Percentiles rank a stretch among this genome's conserved stretches.
These are phyloP conservation scores for Neophaeococcomyces aloes DNA, from an alignment of 2,329 filamentous ascomycete genomes.

Conservation along the genomic window DNA sequence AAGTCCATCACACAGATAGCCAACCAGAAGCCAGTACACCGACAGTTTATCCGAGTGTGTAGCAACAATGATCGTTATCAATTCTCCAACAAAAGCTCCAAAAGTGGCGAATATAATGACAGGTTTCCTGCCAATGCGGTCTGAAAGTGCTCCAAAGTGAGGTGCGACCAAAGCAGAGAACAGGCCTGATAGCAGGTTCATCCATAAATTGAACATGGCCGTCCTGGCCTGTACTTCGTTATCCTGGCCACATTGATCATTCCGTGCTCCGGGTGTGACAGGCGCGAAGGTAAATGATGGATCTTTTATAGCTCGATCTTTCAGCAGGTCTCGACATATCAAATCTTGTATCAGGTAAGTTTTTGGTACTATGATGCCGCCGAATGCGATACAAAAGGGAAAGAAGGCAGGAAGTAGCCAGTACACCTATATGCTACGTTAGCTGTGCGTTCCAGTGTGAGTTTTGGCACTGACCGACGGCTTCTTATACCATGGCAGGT, in stretches of 20 bases:
- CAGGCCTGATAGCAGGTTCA: slow-evolving; percentile 62
- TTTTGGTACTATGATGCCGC: slow-evolving; percentile 74
- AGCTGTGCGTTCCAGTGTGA: slow-evolving; percentile 5
- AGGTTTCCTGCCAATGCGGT: slow-evolving; percentile 69
- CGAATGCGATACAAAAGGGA: slow-evolving; percentile 75
- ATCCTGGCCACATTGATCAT: slow-evolving; percentile 68
- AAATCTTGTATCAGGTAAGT: slow-evolving; percentile 76
- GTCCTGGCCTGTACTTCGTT: slow-evolving; percentile 62
- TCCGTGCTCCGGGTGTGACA: slow-evolving; percentile 56
- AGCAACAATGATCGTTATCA: slow-evolving; percentile 67
- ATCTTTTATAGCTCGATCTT: slow-evolving; percentile 51
- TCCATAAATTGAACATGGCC: slow-evolving; percentile 66
- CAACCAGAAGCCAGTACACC: slow-evolving; percentile 69
- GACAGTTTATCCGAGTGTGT: slow-evolving; percentile 61
- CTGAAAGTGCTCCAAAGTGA: slow-evolving; percentile 72
- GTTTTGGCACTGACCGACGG: slow-evolving; percentile 35
- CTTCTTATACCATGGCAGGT: slow-evolving; percentile 38
- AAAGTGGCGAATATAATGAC: slow-evolving; percentile 63
- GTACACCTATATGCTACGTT: slow-evolving; percentile 47
- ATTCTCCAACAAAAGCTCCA: slow-evolving; percentile 64
- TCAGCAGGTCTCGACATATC: slow-evolving; percentile 73
- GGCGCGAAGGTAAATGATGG: slow-evolving; percentile 53
- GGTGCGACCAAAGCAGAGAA: slow-evolving; percentile 74
- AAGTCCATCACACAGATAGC: slow-evolving; percentile 68
- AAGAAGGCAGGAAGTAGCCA: slow-evolving; percentile 77